These are phyloP conservation scores for Nannochloris sp. DNA, from an alignment of 139 green algal species.

Conservation along the genomic window DNA sequence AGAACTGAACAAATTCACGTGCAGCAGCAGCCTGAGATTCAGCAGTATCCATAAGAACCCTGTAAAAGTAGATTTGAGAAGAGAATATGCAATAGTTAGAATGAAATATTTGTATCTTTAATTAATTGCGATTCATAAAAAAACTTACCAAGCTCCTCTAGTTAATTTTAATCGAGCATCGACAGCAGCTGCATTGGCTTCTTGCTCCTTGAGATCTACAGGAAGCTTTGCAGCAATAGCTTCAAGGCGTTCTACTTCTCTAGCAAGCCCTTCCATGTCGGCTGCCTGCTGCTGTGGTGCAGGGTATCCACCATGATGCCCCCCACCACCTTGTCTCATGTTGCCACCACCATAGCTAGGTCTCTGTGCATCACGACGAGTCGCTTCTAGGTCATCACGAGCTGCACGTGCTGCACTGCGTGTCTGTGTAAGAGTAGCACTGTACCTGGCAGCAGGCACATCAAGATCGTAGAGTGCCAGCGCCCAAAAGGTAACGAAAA, in stretches of 20 bases:
- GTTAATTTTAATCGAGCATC: slow-evolving; percentile 9
- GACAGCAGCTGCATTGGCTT: slow-evolving; percentile 29
- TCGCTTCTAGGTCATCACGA: slow-evolving; percentile 3
- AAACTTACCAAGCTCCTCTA: neutral
- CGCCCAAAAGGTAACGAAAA: slow-evolving; percentile 73
- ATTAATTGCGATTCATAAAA: neutral
- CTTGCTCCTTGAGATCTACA: slow-evolving; percentile 38
- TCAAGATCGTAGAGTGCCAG: slow-evolving; percentile 63
- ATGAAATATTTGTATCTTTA: neutral
- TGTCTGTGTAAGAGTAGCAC: slow-evolving; percentile 25
- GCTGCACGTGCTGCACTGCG: slow-evolving; percentile 4
- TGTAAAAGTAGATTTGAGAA: neutral
- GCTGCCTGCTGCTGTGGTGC: too few species aligned
- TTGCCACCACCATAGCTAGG: neutral
- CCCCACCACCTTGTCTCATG: neutral
- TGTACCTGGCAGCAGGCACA: slow-evolving; percentile 34
- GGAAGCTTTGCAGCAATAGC: slow-evolving; percentile 13
- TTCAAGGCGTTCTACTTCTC: neutral
- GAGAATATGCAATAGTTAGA: neutral
- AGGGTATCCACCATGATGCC: too few species aligned
- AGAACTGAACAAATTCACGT: slow-evolving; percentile 34
- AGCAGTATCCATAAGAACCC: neutral
- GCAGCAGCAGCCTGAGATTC: neutral
- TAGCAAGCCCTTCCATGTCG: neutral
- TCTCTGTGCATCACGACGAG: neutral